phyloP scores from a whole-genome alignment of 805 yeast species.

The Wickerhamomyces canadensis region DNA sequence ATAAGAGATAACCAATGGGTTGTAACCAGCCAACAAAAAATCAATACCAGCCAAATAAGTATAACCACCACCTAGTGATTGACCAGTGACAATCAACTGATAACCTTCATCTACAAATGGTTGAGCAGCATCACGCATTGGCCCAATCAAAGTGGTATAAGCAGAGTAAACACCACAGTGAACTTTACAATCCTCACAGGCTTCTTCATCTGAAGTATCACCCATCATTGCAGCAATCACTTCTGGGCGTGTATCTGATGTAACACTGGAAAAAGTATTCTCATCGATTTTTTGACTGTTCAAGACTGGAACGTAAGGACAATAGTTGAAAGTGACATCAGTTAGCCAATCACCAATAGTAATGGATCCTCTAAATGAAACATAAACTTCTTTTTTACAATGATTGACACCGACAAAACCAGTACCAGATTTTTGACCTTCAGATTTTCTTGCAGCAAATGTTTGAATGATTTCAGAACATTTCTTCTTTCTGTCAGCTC shows the following conservation, averaged over 20 bases:
- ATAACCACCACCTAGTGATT: constrained; percentile 73
- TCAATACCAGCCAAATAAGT: constrained; percentile 62
- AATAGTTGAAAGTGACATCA: constrained; percentile 46
- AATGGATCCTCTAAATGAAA: constrained; percentile 61
- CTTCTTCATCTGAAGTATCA: constrained; percentile 2
- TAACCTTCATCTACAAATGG: constrained; percentile 38
- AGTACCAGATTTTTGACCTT: constrained; percentile 42
- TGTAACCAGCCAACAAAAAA: constrained; percentile 44
- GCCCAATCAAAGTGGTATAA: constrained; percentile 34
- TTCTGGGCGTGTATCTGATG: background rate
- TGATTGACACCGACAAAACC: constrained; percentile 52
- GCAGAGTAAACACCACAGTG: constrained; percentile 61
- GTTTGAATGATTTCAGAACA: constrained; percentile 4
- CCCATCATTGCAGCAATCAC: constrained; percentile 4
- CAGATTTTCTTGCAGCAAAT: constrained; percentile 9
- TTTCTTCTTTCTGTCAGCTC: too few species aligned
- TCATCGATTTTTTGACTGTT: constrained; percentile 3
- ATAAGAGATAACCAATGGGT: constrained; percentile 51
- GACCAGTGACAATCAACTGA: constrained; percentile 55
- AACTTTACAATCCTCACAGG: constrained; percentile 49
- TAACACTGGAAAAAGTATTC: background rate
- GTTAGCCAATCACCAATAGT: constrained; percentile 56
- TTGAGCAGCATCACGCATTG: constrained; percentile 29
- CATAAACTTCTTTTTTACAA: constrained; percentile 33
- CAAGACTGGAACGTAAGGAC: constrained; percentile 42